A percentile compares a stretch with the other conserved stretches of the same genome.
Conservation (phyloP, 1,284 basidiomycete species). For the Fomes fomentarius region DNA sequence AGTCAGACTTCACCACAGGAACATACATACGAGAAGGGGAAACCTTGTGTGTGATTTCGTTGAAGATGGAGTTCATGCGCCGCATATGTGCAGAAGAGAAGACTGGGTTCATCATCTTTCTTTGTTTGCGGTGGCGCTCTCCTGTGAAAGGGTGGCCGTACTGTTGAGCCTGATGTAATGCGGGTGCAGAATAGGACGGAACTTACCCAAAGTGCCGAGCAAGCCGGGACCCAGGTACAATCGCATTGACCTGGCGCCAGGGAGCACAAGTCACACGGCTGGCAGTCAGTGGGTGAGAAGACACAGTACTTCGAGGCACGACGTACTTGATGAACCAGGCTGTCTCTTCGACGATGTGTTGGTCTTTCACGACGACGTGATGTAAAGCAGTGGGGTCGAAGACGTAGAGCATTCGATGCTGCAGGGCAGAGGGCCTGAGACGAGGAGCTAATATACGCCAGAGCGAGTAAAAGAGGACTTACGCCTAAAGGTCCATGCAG, state of each 20-base stretch:
- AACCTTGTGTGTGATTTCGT: slow-evolving; percentile 7
- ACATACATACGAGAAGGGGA: too few relatives aligned
- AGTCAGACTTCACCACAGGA: not conserved
- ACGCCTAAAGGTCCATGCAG: slow-evolving; percentile 15
- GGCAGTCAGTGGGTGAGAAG: not conserved
- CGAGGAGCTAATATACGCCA: too few relatives aligned
- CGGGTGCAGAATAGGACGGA: too few relatives aligned
- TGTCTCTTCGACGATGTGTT: slow-evolving; percentile 20
- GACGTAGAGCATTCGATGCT: slow-evolving; percentile 22
- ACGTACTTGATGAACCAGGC: slow-evolving; percentile 19
- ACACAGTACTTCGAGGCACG: too few relatives aligned
- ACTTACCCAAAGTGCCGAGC: slow-evolving; percentile 11
- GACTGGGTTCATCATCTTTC: slow-evolving; percentile 15
- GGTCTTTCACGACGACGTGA: slow-evolving; percentile 23
- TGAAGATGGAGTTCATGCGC: slow-evolving; percentile 14
- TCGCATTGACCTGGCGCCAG: slow-evolving; percentile 1
- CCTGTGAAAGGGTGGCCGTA: not conserved
- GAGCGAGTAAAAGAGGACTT: not conserved
- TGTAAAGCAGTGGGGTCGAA: slow-evolving; percentile 22
- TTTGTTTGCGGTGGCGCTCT: slow-evolving; percentile 12
- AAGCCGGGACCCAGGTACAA: slow-evolving; percentile 16
- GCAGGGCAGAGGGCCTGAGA: not conserved
- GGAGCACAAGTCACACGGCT: not conserved
- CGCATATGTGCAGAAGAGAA: slow-evolving; percentile 16
- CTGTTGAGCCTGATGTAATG: not conserved